phyloP scores from a whole-genome alignment of 495 filamentous ascomycete species.

The Paragyromitra xinjiangensis region DNA sequence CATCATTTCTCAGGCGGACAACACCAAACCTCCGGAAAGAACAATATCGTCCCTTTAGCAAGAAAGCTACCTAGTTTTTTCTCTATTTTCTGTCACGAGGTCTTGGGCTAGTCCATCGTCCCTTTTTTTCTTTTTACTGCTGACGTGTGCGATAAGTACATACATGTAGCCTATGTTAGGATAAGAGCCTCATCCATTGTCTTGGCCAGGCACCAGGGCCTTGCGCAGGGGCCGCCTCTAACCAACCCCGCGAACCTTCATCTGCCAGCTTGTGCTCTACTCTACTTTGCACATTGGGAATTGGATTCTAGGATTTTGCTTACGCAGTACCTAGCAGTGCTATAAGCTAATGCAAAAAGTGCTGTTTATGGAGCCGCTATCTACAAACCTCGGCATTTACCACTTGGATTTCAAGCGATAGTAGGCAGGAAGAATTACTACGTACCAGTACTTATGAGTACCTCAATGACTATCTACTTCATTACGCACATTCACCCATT shows the following conservation, averaged over 20 bases:
- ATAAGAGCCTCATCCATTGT: slow-evolving; percentile 49
- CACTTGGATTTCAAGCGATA: too few species aligned
- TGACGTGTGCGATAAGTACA: slow-evolving; percentile 40
- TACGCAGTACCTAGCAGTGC: too few species aligned
- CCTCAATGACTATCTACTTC: too few species aligned
- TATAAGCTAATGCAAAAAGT: too few species aligned
- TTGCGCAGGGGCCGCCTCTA: slow-evolving; percentile 43
- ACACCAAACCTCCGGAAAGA: slow-evolving; percentile 30
- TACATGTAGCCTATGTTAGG: slow-evolving; percentile 18
- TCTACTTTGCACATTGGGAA: neutral
- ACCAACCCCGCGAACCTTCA: neutral
- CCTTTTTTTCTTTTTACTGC: slow-evolving; percentile 41
- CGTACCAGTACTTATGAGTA: too few species aligned
- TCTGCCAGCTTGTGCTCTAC: neutral
- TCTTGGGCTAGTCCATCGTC: slow-evolving; percentile 21
- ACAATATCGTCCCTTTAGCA: neutral
- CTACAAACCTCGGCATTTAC: too few species aligned
- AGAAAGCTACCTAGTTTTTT: neutral
- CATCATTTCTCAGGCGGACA: slow-evolving; percentile 47
- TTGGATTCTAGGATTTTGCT: too few species aligned
- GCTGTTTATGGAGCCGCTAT: too few species aligned
- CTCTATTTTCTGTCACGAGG: neutral
- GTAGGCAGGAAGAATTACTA: too few species aligned
- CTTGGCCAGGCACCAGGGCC: slow-evolving; percentile 34
- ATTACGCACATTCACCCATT: too few species aligned